These are phyloP conservation scores for Aspergillus wentii DNA, from an alignment of 495 filamentous ascomycete species.

Conservation along the genomic window DNA sequence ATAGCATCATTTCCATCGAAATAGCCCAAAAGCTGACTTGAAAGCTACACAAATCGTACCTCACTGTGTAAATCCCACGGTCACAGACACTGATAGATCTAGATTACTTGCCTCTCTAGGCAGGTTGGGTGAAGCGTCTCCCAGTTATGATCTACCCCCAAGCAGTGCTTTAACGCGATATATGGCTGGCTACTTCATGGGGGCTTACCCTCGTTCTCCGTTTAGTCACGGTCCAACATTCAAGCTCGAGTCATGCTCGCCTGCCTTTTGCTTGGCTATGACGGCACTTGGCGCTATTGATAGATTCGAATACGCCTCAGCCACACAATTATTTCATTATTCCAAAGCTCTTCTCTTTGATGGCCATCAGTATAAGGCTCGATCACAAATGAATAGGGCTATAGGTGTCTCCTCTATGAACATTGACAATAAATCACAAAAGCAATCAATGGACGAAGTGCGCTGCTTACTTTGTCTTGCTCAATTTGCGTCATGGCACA, in stretches of 20 bases:
- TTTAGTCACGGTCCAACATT: constrained; percentile 4
- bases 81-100: neutral
- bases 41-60: constrained; percentile 2
- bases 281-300: constrained; percentile 3
- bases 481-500: constrained; percentile 3
- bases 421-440: neutral
- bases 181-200: constrained; percentile 5
- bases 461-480: constrained; percentile 5
- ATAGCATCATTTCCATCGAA: too few relatives aligned
- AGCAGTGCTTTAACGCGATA: constrained; percentile 3
- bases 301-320: neutral
- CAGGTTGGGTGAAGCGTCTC: neutral
- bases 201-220: constrained; percentile 1
- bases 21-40: neutral
- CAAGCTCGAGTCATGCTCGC: constrained; percentile 3
- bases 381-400: neutral
- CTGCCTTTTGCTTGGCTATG: constrained; percentile 4
- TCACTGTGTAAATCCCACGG: constrained; percentile 1
- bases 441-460: constrained; percentile 3
- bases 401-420: neutral
- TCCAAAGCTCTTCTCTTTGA: constrained; percentile 2
- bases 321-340: constrained; percentile 1
- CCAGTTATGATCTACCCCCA: neutral
- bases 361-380: constrained; percentile 1
- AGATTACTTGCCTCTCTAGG: neutral